Percentiles rank a stretch among this genome's conserved stretches.
phyloP scores from a whole-genome alignment of 2,329 filamentous ascomycete species.

The Cytospora piceae region DNA sequence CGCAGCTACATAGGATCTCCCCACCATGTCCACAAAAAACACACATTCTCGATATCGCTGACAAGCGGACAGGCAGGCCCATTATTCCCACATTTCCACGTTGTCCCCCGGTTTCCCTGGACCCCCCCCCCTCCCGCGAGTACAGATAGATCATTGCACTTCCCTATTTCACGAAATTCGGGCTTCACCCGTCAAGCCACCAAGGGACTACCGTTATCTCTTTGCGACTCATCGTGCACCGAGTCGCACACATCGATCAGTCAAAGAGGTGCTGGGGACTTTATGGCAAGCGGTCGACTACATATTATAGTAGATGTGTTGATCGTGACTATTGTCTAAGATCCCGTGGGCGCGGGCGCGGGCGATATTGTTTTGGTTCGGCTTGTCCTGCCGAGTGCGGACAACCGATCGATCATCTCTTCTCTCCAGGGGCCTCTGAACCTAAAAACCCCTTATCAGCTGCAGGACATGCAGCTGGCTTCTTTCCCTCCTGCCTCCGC shows the following conservation, averaged over 20 bases:
- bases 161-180: background rate
- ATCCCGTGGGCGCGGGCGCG: too few species aligned
- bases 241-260: background rate
- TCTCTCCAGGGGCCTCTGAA: background rate
- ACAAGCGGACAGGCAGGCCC: background rate
- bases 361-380: background rate
- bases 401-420: background rate
- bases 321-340: too few species aligned
- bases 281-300: background rate
- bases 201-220: background rate
- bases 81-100: conserved; percentile 22
- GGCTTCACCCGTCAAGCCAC: background rate
- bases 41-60: background rate
- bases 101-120: conserved; percentile 15
- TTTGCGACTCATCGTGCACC: background rate
- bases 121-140: background rate
- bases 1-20: background rate
- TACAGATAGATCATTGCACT: background rate
- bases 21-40: background rate
- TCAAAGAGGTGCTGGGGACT: background rate
- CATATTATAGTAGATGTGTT: too few species aligned
- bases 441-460: background rate
- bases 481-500: background rate
- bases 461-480: background rate
- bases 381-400: background rate